Evolutionary conservation across 83 land plant genomes (phyloP).

Genomic region (Picea abies): DNA sequence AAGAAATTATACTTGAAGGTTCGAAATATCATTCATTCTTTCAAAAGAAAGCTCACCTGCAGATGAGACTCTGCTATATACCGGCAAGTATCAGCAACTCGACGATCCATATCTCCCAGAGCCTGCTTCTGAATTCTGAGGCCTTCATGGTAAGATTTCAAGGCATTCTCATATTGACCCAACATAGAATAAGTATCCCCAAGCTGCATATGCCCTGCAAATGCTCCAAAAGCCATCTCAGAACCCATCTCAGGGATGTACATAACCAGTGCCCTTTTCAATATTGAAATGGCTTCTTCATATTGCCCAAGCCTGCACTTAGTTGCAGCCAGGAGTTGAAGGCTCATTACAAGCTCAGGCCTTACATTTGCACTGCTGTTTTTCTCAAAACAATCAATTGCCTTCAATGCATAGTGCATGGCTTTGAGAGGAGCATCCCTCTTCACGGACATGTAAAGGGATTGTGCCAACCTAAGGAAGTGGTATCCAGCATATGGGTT

Average conservation of each 20-base stretch:
- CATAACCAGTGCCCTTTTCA: slow-evolving; percentile 26
- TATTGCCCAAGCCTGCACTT: slow-evolving; percentile 33
- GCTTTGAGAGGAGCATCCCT: slow-evolving; percentile 31
- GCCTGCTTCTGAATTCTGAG: slow-evolving; percentile 31
- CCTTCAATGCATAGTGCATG: slow-evolving; percentile 39
- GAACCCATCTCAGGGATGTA: slow-evolving; percentile 19
- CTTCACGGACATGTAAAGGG: slow-evolving; percentile 28
- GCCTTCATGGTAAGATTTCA: slow-evolving; percentile 37
- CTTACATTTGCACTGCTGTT: background rate
- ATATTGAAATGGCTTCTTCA: slow-evolving; percentile 30
- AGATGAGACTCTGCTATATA: slow-evolving; percentile 44
- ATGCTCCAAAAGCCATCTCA: slow-evolving; percentile 36
- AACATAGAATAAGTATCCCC: slow-evolving; percentile 35
- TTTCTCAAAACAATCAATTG: slow-evolving; percentile 39
- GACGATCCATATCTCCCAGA: slow-evolving; percentile 37
- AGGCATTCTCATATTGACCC: slow-evolving; percentile 31
- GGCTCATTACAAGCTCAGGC: slow-evolving; percentile 32
- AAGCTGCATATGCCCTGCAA: slow-evolving; percentile 49
- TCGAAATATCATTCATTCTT: too few species aligned
- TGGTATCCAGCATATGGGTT: slow-evolving; percentile 12
- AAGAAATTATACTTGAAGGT: background rate
- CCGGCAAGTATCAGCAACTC: slow-evolving; percentile 40
- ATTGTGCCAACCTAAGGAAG: slow-evolving; percentile 10
- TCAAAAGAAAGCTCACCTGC: slow-evolving; percentile 27
- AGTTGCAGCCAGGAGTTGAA: slow-evolving; percentile 36